Base-by-base conservation (phyloP, 306 rosid species). In the Quercus dentata region DNA sequence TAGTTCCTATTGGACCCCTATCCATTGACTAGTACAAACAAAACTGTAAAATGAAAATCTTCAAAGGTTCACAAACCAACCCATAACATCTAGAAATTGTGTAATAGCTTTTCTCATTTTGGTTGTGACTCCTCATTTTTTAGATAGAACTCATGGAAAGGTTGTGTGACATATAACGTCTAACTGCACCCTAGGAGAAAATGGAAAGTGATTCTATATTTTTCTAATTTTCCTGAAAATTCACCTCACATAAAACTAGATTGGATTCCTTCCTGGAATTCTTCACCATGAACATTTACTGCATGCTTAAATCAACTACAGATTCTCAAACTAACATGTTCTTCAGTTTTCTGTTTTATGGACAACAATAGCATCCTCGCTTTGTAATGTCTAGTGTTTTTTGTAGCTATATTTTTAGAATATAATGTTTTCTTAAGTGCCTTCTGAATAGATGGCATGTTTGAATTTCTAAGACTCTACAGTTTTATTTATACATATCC, bases 401-500 rank as follows among this genome's bases (percentile, higher is more conserved):
- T 35, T n/a, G 27, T 75, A 20, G 49, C 11, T 76, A 31, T 69
- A 65, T 71, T 74, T 74, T 59, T 75, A 58, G 64, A 49, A 57
- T 33, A 8, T 75, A 68, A 72, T 28, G 69, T 75, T 72, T 59
- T 58, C 58, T 72, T 19, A 14, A 80, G 54, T 72, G 68, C 59
- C 76, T 80, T 69, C 44, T 68, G 56, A 67, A 54, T 79, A 20
- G 52, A 59, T 73, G 59, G 61, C 74, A 69, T n/a, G 6, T 52
- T 56, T 4, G 2, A 25, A 31, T 69, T 68, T 18, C 21, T 71
- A 69, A 13, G 74, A 56, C 61, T 7, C 52, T 55, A 5, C 38
- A 21, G 14, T 55, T 76, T 76, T 64, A 74, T 81, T 85, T 84
- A 74, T 76, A 73, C 49, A 78, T 78, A 33, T 80, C 78, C 87